Percentiles rank a stretch among this genome's conserved stretches.
These are phyloP conservation scores for Funneliformis geosporum DNA, from an alignment of 192 early-diverging fungal genomes.

Conservation along the genomic window DNA sequence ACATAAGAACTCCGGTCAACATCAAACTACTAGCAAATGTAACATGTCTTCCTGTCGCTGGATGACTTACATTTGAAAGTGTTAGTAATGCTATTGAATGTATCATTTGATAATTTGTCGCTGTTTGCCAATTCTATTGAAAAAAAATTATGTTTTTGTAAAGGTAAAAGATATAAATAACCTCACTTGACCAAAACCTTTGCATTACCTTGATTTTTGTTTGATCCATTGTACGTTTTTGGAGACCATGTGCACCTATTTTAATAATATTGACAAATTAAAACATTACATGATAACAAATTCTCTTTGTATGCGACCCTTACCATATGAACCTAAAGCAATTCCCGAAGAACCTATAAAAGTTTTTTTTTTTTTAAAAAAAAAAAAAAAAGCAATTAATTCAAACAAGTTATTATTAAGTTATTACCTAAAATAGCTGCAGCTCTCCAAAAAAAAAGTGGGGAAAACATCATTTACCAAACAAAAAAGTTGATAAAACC, in stretches of 20 bases:
- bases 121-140: conserved; percentile 48
- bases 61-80: conserved; percentile 32
- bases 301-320: background rate
- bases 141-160: too few species aligned
- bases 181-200: background rate
- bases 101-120: conserved; percentile 52
- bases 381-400: background rate
- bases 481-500: too few species aligned
- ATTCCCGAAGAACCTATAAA: conserved; percentile 44
- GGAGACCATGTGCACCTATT: conserved; percentile 16
- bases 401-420: background rate
- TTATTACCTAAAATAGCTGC: conserved; percentile 32
- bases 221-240: background rate
- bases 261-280: conserved; percentile 33
- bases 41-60: conserved; percentile 25
- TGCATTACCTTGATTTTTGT: conserved; percentile 1
- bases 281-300: conserved; percentile 25
- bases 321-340: conserved; percentile 54
- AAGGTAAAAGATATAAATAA: conserved; percentile 4
- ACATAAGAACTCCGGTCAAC: conserved; percentile 43
- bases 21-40: conserved; percentile 47
- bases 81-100: conserved; percentile 47
- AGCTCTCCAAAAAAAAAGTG: conserved; percentile 22
- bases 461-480: background rate
- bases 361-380: too few species aligned